Evolutionary conservation across 2,329 filamentous ascomycete species (phyloP).

Genomic region (Clonostachys solani): DNA sequence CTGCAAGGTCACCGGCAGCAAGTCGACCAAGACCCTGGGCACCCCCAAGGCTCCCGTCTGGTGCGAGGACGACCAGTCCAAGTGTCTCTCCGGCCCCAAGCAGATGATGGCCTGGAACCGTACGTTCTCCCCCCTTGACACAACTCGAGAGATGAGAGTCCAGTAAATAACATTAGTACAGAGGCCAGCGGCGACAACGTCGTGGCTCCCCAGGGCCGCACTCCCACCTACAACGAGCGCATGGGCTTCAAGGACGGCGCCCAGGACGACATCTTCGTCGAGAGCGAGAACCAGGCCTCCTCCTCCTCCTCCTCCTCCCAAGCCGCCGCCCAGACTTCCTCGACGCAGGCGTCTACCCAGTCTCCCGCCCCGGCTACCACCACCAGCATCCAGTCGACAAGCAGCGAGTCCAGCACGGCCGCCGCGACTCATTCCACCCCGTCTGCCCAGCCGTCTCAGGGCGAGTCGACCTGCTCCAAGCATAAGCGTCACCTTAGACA

Average conservation of each 20-base stretch:
- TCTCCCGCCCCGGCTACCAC: too few relatives aligned
- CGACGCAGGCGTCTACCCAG: too few relatives aligned
- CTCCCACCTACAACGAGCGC: slow-evolving; percentile 15
- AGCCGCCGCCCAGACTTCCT: too few relatives aligned
- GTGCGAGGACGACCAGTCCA: slow-evolving; percentile 28
- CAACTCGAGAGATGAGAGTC: background rate
- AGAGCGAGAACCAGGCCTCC: background rate
- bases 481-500: too few relatives aligned
- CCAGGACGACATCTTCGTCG: slow-evolving; percentile 16
- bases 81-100: slow-evolving; percentile 38
- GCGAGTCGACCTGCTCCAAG: too few relatives aligned
- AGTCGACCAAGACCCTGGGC: slow-evolving; percentile 27
- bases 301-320: too few relatives aligned
- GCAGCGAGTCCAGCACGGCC: too few relatives aligned
- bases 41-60: slow-evolving; percentile 29
- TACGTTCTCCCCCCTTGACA: slow-evolving; percentile 5
- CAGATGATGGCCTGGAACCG: slow-evolving; percentile 43
- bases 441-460: too few relatives aligned
- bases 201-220: slow-evolving; percentile 9
- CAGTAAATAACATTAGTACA: background rate
- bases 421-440: too few relatives aligned
- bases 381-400: too few relatives aligned
- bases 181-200: slow-evolving; percentile 21
- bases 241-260: slow-evolving; percentile 17
- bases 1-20: slow-evolving; percentile 36